Evolutionary conservation across 441 rosid species (phyloP), one percentile per base, ranked within the genome.

Genomic region (Gossypium davidsonii): DNA sequence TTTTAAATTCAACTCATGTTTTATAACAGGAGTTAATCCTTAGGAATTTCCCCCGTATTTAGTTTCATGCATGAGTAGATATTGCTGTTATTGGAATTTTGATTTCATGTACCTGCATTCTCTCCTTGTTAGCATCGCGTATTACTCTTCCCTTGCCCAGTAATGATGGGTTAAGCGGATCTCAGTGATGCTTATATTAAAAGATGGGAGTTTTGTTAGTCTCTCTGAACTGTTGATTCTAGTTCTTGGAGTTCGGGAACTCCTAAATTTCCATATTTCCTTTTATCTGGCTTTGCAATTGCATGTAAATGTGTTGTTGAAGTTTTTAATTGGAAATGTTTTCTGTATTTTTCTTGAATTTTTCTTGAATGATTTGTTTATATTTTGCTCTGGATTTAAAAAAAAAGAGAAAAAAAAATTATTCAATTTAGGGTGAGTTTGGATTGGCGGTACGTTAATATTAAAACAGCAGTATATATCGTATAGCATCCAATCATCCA

Each of bases 161-260:
- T 9, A 62, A 55, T 15, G 8, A 53, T 81, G 83, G 82, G 80
- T 18, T 26, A 26, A 77, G 87, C 17, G 87, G 80, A 81, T 76
- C 51, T 46, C 25, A 37, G 56, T 49, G 79, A 79, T 79, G 85
- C 87, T 78, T 70, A 79, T 26, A 79, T 71, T 12, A 53, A 78
- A 34, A 77, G 1, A 11, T 12, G 62, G 82, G 85, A 76, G 82
- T 59, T 76, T 84, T 81, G 74, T 80, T 77, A 80, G 78, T 82
- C 82, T 82, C 79, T 75, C 25, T 80, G 79, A 79, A 76, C 85
- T 70, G 37, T 9, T 59, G 6, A 7, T 72, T 56, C 49, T 49
- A 69, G 83, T 79, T 82, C 85, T 78, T 64, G 79, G 86, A 79
- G 83, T 81, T 83, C 81, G 68, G 74, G 28, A 55, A 26, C 81